Percentiles rank a stretch among this genome's conserved stretches.
These are phyloP conservation scores for Syzygium jambos DNA, from an alignment of 345 rosid genomes.

Conservation along the genomic window DNA sequence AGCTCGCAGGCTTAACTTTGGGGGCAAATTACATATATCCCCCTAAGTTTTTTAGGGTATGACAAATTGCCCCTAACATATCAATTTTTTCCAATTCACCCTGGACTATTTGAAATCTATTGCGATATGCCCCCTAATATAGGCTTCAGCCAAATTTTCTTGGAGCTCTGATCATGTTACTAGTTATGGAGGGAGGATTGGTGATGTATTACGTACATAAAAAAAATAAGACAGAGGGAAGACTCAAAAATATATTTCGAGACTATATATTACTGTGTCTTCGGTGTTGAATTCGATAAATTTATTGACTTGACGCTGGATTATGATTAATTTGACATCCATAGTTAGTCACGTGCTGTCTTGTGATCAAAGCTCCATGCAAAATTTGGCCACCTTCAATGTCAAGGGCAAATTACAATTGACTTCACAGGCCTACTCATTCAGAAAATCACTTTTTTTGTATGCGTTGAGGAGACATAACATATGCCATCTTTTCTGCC, in stretches of 20 bases:
- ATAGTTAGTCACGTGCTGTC: background rate
- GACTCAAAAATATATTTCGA: background rate
- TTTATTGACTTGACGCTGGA: background rate
- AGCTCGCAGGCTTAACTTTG: background rate
- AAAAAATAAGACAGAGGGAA: background rate
- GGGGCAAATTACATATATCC: background rate
- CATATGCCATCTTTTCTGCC: too few species aligned
- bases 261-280: background rate
- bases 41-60: background rate
- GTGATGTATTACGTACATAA: background rate
- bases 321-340: background rate
- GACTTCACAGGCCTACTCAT: background rate
- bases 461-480: too few species aligned
- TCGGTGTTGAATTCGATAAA: background rate
- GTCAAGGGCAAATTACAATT: rapidly evolving
- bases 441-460: too few species aligned
- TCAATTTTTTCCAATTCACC: background rate
- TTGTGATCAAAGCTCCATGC: background rate
- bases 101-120: background rate
- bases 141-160: background rate
- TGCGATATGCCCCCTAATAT: background rate
- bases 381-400: background rate
- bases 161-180: background rate
- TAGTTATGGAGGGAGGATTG: background rate
- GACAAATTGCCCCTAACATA: background rate